These are phyloP conservation scores for Moesziomyces sp. DNA, from an alignment of 1,284 basidiomycete genomes.

Conservation along the genomic window DNA sequence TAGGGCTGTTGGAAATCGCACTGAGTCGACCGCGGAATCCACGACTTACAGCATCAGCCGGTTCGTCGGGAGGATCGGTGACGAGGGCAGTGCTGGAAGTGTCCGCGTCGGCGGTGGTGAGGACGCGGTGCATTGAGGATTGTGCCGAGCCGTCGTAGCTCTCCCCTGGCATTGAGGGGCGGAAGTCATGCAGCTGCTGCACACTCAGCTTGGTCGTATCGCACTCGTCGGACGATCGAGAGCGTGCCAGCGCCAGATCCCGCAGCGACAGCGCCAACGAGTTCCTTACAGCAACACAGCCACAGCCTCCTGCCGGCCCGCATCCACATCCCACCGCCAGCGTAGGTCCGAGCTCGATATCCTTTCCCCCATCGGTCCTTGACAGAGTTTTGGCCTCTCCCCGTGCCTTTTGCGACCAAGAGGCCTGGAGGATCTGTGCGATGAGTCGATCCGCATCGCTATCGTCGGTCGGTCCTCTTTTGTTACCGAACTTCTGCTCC, in stretches of 20 bases:
- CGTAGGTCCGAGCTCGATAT: slow-evolving; percentile 18
- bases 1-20: slow-evolving; percentile 6
- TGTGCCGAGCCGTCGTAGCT: slow-evolving; percentile 1
- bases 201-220: slow-evolving; percentile 5
- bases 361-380: neutral
- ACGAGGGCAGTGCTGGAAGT: neutral
- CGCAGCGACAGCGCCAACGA: too few species aligned
- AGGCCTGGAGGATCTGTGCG: slow-evolving; percentile 17
- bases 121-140: neutral
- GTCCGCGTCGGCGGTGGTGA: neutral
- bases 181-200: slow-evolving; percentile 37
- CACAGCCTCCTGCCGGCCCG: neutral
- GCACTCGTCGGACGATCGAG: too few species aligned
- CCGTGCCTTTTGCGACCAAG: slow-evolving; percentile 10
- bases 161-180: slow-evolving; percentile 6
- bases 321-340: slow-evolving; percentile 10
- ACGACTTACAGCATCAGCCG: neutral
- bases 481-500: neutral
- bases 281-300: too few species aligned
- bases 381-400: neutral
- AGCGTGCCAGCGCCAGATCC: too few species aligned
- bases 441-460: slow-evolving; percentile 29
- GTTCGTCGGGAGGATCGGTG: neutral
- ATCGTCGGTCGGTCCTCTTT: neutral
- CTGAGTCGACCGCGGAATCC: slow-evolving; percentile 6